phyloP scores from a whole-genome alignment of 2,329 filamentous ascomycete genomes.

The Aureobasidium uvarum region DNA sequence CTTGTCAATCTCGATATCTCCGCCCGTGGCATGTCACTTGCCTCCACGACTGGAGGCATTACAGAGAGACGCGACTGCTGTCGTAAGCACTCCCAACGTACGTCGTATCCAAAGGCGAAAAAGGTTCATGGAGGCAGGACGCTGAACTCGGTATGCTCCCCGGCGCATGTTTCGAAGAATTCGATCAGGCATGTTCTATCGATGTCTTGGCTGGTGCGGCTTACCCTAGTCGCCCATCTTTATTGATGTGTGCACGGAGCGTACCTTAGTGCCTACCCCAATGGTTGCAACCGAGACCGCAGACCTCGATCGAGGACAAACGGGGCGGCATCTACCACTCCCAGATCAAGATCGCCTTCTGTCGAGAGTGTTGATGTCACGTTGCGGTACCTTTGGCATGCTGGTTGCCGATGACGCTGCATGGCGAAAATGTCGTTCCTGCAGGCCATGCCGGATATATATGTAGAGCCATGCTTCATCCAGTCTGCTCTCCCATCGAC shows the following conservation, averaged over 20 bases:
- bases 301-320: constrained; percentile 10
- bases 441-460: constrained; percentile 9
- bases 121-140: not conserved
- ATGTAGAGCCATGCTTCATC: not conserved
- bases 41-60: not conserved
- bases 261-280: constrained; percentile 20
- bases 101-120: not conserved
- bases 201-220: constrained; percentile 7
- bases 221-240: constrained; percentile 10
- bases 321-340: constrained; percentile 17
- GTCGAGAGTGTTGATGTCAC: constrained; percentile 24
- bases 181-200: constrained; percentile 5
- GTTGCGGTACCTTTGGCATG: not conserved
- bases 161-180: not conserved
- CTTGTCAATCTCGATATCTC: not conserved
- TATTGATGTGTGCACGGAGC: constrained; percentile 8
- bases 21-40: not conserved
- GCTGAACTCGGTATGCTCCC: not conserved
- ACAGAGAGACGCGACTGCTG: not conserved
- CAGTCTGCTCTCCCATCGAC: not conserved
- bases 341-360: constrained; percentile 7
- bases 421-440: constrained; percentile 21
- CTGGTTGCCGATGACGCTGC: constrained; percentile 22
- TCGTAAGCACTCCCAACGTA: not conserved
- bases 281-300: constrained; percentile 22